Evolutionary conservation across 768 basidiomycete genomes (phyloP), one percentile per base, ranked within the genome.

Genomic region (Tricholomella constricta): DNA sequence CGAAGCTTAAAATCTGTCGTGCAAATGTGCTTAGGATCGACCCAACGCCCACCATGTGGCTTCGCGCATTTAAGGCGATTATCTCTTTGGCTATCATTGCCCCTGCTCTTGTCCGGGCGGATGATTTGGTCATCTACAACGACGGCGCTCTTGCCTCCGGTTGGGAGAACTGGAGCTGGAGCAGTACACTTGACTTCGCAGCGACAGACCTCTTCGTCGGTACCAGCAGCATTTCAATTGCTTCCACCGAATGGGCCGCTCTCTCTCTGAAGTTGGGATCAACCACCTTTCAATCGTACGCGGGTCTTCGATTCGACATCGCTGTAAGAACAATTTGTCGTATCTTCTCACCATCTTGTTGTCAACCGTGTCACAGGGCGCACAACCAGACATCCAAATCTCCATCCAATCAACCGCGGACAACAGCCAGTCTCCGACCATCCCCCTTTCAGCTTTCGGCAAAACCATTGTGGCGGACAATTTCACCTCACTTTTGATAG

Each of bases 161-260:
- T 15, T 80, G 79, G 78, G 72, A 81, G 51, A 69, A 81, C 64
- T 81, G 79, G 79, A 76, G 75, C 53, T 81, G 79, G 79, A 67
- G 73, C 52, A 73, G 69, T 34, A 67, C 61, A 27, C 66, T 79
- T 45, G 60, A 76, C 63, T 79, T 69, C 51, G 75, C 67, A 17
- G 75, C 78, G 7, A 79, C 77, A 4, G 78, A 78, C 57, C 45
- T 76, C 15, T 64, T 69, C 36, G 65, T 70, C 44, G 79, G 79
- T 10, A 60, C 67, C 3, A 76, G 72, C 61, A 74, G 74, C 43
- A 70, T 80, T 45, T 77, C 72, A 23, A 70, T 77, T 41, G 74
- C 65, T 60, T 79, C 80, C 2, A 38, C 51, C 1, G 70, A 70
- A 22, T 82, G 62, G 52, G 67, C 77, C 37, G 81, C 80, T 1